Evolutionary conservation across 352 stramenopile genomes (phyloP), one percentile per base, ranked within the genome.

Genomic region (Aphanomyces cochlioides): DNA sequence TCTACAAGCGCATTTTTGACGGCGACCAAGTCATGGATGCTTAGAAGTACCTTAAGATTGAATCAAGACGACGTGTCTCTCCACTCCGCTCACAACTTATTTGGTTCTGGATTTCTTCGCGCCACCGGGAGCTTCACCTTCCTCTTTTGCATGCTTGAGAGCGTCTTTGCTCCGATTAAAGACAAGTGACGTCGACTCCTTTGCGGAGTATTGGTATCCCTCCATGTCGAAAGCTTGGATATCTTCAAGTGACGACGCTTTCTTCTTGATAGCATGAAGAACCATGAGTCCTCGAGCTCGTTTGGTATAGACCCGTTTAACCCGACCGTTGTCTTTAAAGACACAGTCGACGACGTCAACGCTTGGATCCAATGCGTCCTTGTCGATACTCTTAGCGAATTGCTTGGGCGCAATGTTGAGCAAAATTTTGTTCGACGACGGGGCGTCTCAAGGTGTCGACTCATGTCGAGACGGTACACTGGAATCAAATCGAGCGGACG

Each of bases 401-500:
- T 98, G 93, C 57, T 98, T 87, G 54, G 83, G 96, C 5, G 92
- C 93, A 37, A 98, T 76, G 77, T 98, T 98, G 34, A 98, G 75
- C n/a, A 98, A 67, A 17, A 97, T 72, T 19, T 93, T 90, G 7
- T 63, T 37, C n/a, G 70, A 47, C 6, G 28, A 56, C 79, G 61
- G 8, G 74, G 59, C 39, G 79, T 93, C 0, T 59, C 75, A 64
- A 90, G 76, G 75, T 90, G 89, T 81, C 97, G 76, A 10, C 84
- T 89, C 95, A 99, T 98, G 85, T 99, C 96, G 40, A 99, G 78
- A 5, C 95, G 89, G 80, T 99, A 99, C 3, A 95, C 85, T 68
- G 98, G 90, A 58, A 99, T 98, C 21, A 91, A 48, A 75, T 98
- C 94, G 65, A 97, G 73, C 4, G 96, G 92, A 45, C 90, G 80